A percentile compares a stretch with the other conserved stretches of the same genome.
Evolutionary conservation across 2,329 filamentous ascomycete genomes (phyloP).

Genomic region (Colletotrichum sp.): DNA sequence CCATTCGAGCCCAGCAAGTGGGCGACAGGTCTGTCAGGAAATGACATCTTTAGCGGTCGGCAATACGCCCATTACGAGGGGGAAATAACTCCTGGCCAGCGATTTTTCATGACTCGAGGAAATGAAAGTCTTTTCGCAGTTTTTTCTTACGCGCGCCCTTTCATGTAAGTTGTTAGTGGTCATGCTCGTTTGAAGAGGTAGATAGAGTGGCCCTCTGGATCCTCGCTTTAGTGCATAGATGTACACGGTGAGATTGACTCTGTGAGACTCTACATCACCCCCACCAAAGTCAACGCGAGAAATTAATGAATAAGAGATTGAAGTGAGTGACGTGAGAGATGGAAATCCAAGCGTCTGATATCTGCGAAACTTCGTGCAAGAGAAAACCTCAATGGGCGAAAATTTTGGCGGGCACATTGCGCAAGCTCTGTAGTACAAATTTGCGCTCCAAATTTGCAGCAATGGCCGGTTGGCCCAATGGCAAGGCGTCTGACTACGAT

Average conservation of each 20-base stretch:
- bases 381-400: neutral
- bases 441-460: rapidly evolving
- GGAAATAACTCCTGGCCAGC: neutral
- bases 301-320: neutral
- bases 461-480: conserved; percentile 2
- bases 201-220: neutral
- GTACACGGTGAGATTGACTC: neutral
- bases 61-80: conserved; percentile 7
- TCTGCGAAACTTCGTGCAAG: neutral
- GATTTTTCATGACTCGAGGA: neutral
- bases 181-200: neutral
- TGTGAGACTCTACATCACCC: neutral
- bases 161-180: neutral
- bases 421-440: rapidly evolving
- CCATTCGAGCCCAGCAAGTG: conserved; percentile 65
- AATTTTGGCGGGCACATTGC: neutral
- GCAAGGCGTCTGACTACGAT: conserved; percentile 1
- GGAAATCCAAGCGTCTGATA: neutral
- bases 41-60: conserved; percentile 39
- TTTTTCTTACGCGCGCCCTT: neutral
- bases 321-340: neutral
- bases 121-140: neutral
- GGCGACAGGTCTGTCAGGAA: conserved; percentile 54
- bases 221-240: conserved; percentile 16
- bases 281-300: neutral